A percentile compares a stretch with the other conserved stretches of the same genome.
These are phyloP conservation scores for Cladosporium sp. DNA, from an alignment of 2,329 filamentous ascomycete species.

Conservation along the genomic window DNA sequence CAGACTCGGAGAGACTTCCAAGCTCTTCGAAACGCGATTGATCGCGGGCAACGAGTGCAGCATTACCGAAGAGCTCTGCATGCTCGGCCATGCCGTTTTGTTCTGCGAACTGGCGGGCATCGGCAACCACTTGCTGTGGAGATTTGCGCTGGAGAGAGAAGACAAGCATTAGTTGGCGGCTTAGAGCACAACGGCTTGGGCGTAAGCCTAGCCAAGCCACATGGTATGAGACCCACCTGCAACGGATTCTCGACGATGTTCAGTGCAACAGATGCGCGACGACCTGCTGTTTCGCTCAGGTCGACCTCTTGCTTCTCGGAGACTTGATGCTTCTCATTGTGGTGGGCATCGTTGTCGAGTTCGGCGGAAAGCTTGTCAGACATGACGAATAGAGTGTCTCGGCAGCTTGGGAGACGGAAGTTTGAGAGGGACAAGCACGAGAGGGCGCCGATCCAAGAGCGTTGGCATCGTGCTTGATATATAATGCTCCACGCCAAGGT, in stretches of 20 bases:
- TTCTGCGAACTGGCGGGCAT: slow-evolving; percentile 39
- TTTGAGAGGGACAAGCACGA: slow-evolving; percentile 4
- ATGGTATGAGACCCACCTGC: slow-evolving; percentile 35
- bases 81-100: slow-evolving; percentile 39
- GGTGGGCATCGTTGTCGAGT: slow-evolving; percentile 4
- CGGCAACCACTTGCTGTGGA: slow-evolving; percentile 33
- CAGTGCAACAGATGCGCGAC: slow-evolving; percentile 44
- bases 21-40: slow-evolving; percentile 64
- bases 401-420: slow-evolving; percentile 5
- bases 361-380: slow-evolving; percentile 18
- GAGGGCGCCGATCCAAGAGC: slow-evolving; percentile 1
- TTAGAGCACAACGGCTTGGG: neutral
- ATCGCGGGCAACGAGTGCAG: slow-evolving; percentile 70
- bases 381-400: slow-evolving; percentile 12
- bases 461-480: slow-evolving; percentile 19
- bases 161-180: slow-evolving; percentile 10
- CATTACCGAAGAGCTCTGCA: slow-evolving; percentile 39
- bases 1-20: slow-evolving; percentile 59
- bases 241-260: slow-evolving; percentile 52
- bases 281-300: slow-evolving; percentile 22
- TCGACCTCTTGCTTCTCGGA: neutral
- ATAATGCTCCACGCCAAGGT: slow-evolving; percentile 17
- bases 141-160: slow-evolving; percentile 34
- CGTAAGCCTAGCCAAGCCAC: slow-evolving; percentile 3
- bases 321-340: slow-evolving; percentile 1